phyloP scores from a whole-genome alignment of 257 asterid species.

The Eustoma russellianum region DNA sequence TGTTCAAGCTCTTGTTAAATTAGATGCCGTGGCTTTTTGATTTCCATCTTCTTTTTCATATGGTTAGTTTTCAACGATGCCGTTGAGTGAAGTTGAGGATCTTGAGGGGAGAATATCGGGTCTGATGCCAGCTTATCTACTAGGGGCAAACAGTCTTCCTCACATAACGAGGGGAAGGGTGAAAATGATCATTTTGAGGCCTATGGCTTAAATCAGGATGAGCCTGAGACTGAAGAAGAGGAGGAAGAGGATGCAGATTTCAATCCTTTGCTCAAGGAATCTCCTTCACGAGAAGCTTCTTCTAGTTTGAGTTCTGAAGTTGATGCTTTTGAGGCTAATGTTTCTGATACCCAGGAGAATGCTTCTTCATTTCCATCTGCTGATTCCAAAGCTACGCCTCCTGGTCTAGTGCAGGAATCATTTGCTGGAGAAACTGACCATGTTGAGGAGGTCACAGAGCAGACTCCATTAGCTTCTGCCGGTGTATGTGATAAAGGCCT shows the following conservation, averaged over 20 bases:
- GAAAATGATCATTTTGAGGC: constrained; percentile 16
- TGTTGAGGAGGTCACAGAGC: constrained; percentile 50
- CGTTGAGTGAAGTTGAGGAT: constrained; percentile 25
- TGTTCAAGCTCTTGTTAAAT: background rate
- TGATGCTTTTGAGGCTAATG: constrained; percentile 65
- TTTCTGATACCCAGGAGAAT: constrained; percentile 33
- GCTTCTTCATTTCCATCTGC: constrained; percentile 17
- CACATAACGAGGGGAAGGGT: constrained; percentile 22
- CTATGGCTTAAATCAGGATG: constrained; percentile 20
- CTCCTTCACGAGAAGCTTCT: constrained; percentile 63
- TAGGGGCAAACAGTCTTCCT: constrained; percentile 20
- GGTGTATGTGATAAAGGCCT: constrained; percentile 20
- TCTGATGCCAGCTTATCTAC: constrained; percentile 16
- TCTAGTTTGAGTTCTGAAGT: constrained; percentile 88
- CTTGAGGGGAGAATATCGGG: constrained; percentile 16
- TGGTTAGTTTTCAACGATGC: constrained; percentile 21
- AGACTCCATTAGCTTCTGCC: constrained; percentile 24
- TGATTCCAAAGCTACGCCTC: constrained; percentile 17
- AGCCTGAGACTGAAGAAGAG: constrained; percentile 13
- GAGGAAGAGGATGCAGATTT: constrained; percentile 94
- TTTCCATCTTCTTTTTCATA: constrained; percentile 9
- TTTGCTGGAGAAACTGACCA: constrained; percentile 37
- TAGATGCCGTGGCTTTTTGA: constrained; percentile 9
- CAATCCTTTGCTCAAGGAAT: constrained; percentile 63
- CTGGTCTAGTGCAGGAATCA: constrained; percentile 16